Percentiles rank a stretch among this genome's conserved stretches.
Evolutionary conservation across 2,329 filamentous ascomycete genomes (phyloP).

Genomic region (Fusarium buharicum): DNA sequence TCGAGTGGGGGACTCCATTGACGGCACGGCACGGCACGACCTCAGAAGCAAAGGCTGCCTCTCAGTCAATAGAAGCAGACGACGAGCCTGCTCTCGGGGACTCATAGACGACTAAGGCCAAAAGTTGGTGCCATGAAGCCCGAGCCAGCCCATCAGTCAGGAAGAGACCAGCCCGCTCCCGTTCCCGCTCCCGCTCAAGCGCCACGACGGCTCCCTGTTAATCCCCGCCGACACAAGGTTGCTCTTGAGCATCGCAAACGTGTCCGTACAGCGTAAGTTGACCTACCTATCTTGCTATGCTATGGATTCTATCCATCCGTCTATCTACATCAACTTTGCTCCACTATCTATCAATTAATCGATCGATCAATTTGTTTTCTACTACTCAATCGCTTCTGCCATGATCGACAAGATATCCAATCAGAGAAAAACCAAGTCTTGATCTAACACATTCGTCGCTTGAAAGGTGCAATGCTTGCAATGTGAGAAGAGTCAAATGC

Average conservation of each 20-base stretch:
- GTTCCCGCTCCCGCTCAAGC: conserved; percentile 38
- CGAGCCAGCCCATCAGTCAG: background rate
- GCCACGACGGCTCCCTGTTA: conserved; percentile 58
- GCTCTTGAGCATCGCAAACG: conserved; percentile 59
- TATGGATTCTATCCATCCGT: conserved; percentile 1
- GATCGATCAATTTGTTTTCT: background rate
- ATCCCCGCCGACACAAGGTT: conserved; percentile 61
- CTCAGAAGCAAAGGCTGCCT: background rate
- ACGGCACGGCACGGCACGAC: too few relatives aligned
- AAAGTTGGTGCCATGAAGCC: conserved; percentile 21
- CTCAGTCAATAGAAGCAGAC: too few relatives aligned
- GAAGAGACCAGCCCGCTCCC: conserved; percentile 29
- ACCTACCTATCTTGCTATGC: conserved; percentile 11
- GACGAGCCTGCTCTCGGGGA: conserved; percentile 18
- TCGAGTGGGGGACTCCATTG: conserved; percentile 16
- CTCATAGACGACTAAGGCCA: conserved; percentile 22
- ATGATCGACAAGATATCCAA: background rate
- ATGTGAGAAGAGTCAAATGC: conserved; percentile 63
- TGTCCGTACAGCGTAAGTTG: conserved; percentile 60
- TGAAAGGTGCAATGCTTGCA: conserved; percentile 63
- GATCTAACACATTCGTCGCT: conserved; percentile 24
- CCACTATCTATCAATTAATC: conserved; percentile 3
- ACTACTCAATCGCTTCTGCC: background rate
- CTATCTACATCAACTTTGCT: background rate
- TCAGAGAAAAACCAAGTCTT: conserved; percentile 6